Conservation (phyloP, 805 yeast species). For the Myxozyma kluyveri region DNA sequence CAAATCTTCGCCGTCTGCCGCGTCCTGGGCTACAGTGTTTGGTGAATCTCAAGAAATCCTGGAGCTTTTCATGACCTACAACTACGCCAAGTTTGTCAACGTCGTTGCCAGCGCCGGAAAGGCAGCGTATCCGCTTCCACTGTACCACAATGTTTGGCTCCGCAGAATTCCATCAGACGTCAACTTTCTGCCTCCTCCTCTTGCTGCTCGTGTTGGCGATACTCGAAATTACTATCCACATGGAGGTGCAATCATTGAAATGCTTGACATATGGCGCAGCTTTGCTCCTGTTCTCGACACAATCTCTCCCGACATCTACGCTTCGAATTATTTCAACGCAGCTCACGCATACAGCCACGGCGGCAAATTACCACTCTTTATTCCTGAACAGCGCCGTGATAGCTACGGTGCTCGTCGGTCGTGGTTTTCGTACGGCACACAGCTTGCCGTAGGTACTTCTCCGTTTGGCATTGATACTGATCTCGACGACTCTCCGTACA, state of each 20-base stretch:
- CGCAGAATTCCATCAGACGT: background rate
- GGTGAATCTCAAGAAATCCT: background rate
- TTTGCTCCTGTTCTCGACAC: background rate
- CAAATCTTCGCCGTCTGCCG: background rate
- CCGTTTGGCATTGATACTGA: slow-evolving; percentile 9
- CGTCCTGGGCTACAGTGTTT: background rate
- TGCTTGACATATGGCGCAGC: slow-evolving; percentile 1
- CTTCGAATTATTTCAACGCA: background rate
- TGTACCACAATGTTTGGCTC: slow-evolving; percentile 1
- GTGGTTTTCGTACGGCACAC: slow-evolving; percentile 4
- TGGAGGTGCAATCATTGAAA: slow-evolving; percentile 4
- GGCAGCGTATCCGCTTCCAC: slow-evolving; percentile 1
- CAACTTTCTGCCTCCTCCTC: background rate
- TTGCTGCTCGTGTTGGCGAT: background rate
- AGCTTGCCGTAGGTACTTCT: slow-evolving; percentile 1
- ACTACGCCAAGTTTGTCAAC: slow-evolving; percentile 4
- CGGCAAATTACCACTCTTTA: slow-evolving; percentile 2
- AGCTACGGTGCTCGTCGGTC: slow-evolving; percentile 3
- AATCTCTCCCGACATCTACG: slow-evolving; percentile 5
- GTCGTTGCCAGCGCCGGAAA: slow-evolving; percentile 9
- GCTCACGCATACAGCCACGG: slow-evolving; percentile 1
- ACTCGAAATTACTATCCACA: background rate
- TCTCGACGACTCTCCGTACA: background rate
- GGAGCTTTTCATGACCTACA: slow-evolving; percentile 8
- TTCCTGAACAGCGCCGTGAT: slow-evolving; percentile 9